Evolutionary conservation across 768 basidiomycete species (phyloP), one percentile per base, ranked within the genome.

Genomic region (Rhodocollybia butyracea): DNA sequence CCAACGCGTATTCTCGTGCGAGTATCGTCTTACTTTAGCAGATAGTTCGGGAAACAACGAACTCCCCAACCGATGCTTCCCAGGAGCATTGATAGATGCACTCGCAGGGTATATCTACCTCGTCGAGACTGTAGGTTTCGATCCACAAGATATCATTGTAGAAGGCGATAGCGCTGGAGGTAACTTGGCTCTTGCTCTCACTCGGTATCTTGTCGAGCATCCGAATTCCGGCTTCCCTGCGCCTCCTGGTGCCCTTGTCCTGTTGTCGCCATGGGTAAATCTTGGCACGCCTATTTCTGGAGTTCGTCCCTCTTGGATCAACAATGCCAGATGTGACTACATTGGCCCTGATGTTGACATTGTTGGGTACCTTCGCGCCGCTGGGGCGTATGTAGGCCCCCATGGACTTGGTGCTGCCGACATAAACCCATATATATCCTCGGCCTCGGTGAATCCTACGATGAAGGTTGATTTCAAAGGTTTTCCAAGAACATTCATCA

Each of bases 141-240:
- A 73, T 2, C 80, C 88, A 0, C 66, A 71, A 17, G 71, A 88
- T 60, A 85, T 93, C 62, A 75, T 89, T 53, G 47, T 91, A 21
- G 74, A 74, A 19, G 91, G 90, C 2, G 89, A 93, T 64, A 91
- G 87, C 1, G 88, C 90, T 0, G 90, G 91, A 2, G 91, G 77
- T 4, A 88, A 91, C 66, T 79, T 91, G 24, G 82, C 83, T 1
- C 74, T 83, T 31, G 83, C 84, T 0, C 74, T 89, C 40, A 77
- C 73, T 8, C 82, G 84, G 3, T 85, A 86, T 59, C 77, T 90
- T 24, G 70, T 80, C 17, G 80, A 84, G 57, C 68, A 83, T 66
- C 68, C 70, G 29, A 63, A 62, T 27, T 51, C 66, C 8, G 64
- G 66, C 4, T 58, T 82, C n/a, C 80, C 79, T 3, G 63, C 67